These are phyloP conservation scores for Saturnispora serradocipensis DNA, from an alignment of 805 yeast genomes.

Conservation along the genomic window DNA sequence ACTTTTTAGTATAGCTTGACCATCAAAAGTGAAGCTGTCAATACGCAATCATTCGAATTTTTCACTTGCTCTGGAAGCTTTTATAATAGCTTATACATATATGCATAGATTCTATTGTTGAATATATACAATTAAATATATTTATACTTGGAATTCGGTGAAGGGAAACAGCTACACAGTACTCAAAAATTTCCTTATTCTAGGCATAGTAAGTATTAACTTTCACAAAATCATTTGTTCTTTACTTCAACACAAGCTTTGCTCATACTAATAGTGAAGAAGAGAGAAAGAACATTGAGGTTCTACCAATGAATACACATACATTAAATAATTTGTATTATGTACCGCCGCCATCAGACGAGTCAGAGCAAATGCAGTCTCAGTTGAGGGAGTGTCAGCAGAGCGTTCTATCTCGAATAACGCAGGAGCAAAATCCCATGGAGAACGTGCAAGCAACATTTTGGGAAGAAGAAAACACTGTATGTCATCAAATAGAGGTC, in stretches of 20 bases:
- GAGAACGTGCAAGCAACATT: conserved; percentile 38
- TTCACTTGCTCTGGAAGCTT: not conserved
- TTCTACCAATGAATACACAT: not conserved
- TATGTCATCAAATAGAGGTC: conserved; percentile 65
- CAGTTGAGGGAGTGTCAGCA: not conserved
- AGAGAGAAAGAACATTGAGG: not conserved
- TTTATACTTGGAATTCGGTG: not conserved
- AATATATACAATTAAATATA: too few relatives aligned
- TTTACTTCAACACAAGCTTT: not conserved
- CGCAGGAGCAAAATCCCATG: not conserved
- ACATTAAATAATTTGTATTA: not conserved
- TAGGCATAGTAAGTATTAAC: not conserved
- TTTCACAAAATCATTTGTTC: not conserved
- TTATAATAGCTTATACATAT: not conserved
- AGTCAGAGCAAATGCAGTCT: not conserved
- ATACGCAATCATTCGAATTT: not conserved
- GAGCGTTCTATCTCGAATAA: not conserved
- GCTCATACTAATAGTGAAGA: not conserved
- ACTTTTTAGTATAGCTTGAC: not conserved
- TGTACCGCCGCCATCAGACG: not conserved
- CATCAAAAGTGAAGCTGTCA: not conserved
- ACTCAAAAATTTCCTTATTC: not conserved
- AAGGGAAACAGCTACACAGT: not conserved
- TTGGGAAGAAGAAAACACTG: conserved; percentile 70
- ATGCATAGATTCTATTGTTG: not conserved